These are phyloP conservation scores for Wickerhamiella cacticola DNA, from an alignment of 805 yeast species.

Conservation along the genomic window DNA sequence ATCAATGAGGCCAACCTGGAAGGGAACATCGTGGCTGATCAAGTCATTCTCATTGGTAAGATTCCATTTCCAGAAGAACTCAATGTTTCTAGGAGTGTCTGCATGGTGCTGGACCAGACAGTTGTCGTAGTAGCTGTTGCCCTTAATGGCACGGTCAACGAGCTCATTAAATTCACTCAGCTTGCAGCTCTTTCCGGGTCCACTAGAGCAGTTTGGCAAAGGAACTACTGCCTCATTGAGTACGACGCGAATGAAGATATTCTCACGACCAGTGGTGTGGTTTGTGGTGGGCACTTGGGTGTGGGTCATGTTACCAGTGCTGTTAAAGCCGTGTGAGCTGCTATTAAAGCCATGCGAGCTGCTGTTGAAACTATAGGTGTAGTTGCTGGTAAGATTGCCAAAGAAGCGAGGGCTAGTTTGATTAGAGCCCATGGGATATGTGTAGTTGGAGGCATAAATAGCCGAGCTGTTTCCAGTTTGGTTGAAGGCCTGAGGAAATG, in stretches of 20 bases:
- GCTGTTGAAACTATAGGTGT: not conserved
- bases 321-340: not conserved
- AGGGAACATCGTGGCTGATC: conserved; percentile 13
- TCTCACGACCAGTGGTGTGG: conserved; percentile 15
- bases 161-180: conserved; percentile 22
- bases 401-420: conserved; percentile 1
- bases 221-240: conserved; percentile 46
- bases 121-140: conserved; percentile 13
- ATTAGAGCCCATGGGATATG: conserved; percentile 14
- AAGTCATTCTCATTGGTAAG: conserved; percentile 17
- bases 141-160: conserved; percentile 15
- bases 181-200: conserved; percentile 42
- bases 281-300: not conserved
- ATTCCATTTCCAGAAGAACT: conserved; percentile 25
- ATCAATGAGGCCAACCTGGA: conserved; percentile 17
- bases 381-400: conserved; percentile 8
- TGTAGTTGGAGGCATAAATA: conserved; percentile 14
- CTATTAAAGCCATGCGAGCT: not conserved
- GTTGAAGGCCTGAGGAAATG: conserved; percentile 21
- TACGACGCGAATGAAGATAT: conserved; percentile 37
- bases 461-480: conserved; percentile 16
- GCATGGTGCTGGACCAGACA: conserved; percentile 17
- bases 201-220: conserved; percentile 36
- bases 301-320: not conserved
- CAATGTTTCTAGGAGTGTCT: conserved; percentile 18